phyloP scores from a whole-genome alignment of 768 basidiomycete genomes.

The Pisolithus marmoratus region DNA sequence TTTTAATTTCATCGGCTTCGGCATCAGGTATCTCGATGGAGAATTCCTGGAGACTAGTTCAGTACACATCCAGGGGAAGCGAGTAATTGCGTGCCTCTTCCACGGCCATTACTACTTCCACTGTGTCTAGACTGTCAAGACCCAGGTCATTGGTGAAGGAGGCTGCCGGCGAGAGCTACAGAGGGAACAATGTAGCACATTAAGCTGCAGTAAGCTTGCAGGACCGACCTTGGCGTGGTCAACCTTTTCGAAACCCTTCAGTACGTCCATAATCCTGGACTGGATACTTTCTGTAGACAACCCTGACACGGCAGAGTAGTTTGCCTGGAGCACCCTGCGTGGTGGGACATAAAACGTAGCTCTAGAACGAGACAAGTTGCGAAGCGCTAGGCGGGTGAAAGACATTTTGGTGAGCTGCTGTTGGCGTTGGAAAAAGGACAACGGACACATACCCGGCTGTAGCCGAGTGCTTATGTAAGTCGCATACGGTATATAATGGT shows the following conservation, averaged over 20 bases:
- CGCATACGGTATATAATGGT: not conserved
- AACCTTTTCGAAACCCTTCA: slow-evolving; percentile 29
- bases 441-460: slow-evolving; percentile 15
- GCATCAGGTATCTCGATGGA: slow-evolving; percentile 95
- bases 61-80: slow-evolving; percentile 3
- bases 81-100: slow-evolving; percentile 60
- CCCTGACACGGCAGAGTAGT: slow-evolving; percentile 23
- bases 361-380: slow-evolving; percentile 21
- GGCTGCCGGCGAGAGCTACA: slow-evolving; percentile 58
- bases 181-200: not conserved
- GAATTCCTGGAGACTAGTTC: slow-evolving; percentile 64
- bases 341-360: slow-evolving; percentile 24
- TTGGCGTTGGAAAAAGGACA: not conserved
- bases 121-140: slow-evolving; percentile 89
- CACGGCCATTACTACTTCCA: slow-evolving; percentile 98
- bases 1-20: slow-evolving; percentile 92
- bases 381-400: slow-evolving; percentile 28
- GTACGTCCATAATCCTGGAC: slow-evolving; percentile 19
- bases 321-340: slow-evolving; percentile 25
- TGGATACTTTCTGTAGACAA: slow-evolving; percentile 21
- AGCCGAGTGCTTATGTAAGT: slow-evolving; percentile 12
- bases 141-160: slow-evolving; percentile 50
- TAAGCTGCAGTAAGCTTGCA: not conserved
- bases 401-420: slow-evolving; percentile 26
- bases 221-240: slow-evolving; percentile 21